Conservation (phyloP, 1,284 basidiomycete genomes). For the Ganoderma sp. region DNA sequence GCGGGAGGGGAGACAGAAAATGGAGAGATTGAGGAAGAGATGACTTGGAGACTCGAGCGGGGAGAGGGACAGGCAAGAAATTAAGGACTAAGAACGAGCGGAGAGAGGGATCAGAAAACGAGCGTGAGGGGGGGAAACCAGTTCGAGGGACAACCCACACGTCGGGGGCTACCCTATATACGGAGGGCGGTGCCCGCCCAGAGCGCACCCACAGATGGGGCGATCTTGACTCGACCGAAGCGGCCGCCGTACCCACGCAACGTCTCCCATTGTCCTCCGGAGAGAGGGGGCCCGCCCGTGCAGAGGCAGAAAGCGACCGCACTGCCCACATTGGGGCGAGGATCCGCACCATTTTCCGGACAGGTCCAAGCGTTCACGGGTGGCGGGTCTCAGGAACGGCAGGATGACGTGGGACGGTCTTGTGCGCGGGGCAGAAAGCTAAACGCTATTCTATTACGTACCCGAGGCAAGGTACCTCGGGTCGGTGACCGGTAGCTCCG, state of each 20-base stretch:
- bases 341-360: background rate
- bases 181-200: conserved; percentile 1
- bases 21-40: too few species aligned
- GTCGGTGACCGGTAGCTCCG: background rate
- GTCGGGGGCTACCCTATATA: background rate
- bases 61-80: background rate
- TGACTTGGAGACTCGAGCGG: background rate
- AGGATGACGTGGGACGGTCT: conserved; percentile 1
- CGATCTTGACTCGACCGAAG: background rate
- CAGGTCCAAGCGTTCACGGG: background rate
- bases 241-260: background rate
- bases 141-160: background rate
- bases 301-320: background rate
- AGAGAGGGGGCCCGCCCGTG: background rate
- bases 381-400: background rate
- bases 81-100: background rate
- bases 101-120: background rate
- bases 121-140: background rate
- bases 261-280: background rate
- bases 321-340: background rate
- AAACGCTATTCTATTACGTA: background rate
- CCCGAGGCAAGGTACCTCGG: background rate
- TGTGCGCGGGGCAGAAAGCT: background rate
- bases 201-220: background rate
- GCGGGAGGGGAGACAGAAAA: too few species aligned